Conservation (phyloP, 495 filamentous ascomycete genomes). For the Annulohypoxylon maeteangense region DNA sequence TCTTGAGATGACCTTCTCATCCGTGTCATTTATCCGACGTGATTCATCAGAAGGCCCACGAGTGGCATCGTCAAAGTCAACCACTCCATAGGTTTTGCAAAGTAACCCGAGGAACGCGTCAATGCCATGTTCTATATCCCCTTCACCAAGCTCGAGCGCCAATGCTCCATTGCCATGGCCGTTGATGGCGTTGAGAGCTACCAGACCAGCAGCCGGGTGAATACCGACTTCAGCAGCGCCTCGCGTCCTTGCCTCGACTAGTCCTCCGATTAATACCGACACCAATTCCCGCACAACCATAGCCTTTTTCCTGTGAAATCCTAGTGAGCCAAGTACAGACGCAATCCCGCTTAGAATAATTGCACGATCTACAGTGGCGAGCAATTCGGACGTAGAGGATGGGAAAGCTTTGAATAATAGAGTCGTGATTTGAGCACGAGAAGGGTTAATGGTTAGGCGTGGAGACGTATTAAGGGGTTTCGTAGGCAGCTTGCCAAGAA, state of each 20-base stretch:
- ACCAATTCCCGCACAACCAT: constrained; percentile 86
- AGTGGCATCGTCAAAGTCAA: constrained; percentile 48
- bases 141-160: constrained; percentile 76
- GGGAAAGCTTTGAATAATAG: constrained; percentile 80
- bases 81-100: constrained; percentile 61
- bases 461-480: constrained; percentile 54
- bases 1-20: constrained; percentile 61
- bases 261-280: constrained; percentile 79
- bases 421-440: constrained; percentile 73
- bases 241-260: constrained; percentile 91
- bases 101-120: constrained; percentile 61
- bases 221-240: constrained; percentile 95
- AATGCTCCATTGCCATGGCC: constrained; percentile 63
- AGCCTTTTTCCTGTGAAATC: constrained; percentile 85
- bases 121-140: constrained; percentile 79
- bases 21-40: constrained; percentile 51
- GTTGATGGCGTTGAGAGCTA: constrained; percentile 65
- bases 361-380: constrained; percentile 74
- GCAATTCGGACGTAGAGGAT: constrained; percentile 66
- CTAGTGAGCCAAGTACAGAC: constrained; percentile 79
- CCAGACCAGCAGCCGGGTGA: constrained; percentile 88
- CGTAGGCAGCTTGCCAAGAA: constrained; percentile 54
- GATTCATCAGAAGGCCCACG: constrained; percentile 22
- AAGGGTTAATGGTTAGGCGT: constrained; percentile 61
- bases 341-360: constrained; percentile 86